These are phyloP conservation scores for Triticum urartu DNA, from an alignment of 176 grass and related monocot genomes.

Conservation along the genomic window DNA sequence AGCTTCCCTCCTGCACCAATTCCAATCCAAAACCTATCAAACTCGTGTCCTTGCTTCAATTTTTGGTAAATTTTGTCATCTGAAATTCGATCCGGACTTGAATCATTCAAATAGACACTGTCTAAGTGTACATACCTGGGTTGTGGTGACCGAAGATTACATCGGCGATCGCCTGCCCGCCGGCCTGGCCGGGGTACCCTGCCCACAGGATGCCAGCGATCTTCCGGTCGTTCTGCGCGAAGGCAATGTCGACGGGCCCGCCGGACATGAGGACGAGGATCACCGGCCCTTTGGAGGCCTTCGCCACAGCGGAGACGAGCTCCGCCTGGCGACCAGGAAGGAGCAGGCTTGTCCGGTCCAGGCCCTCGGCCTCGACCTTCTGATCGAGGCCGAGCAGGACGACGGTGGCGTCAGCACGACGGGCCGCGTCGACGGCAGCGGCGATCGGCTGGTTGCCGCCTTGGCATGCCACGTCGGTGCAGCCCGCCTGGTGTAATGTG, in stretches of 20 bases:
- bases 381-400: constrained; percentile 66
- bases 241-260: constrained; percentile 62
- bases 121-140: constrained; percentile 44
- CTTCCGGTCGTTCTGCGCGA: constrained; percentile 52
- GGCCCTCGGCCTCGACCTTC: constrained; percentile 53
- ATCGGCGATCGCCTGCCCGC: constrained; percentile 75
- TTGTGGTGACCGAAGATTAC: constrained; percentile 71
- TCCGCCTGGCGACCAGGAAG: constrained; percentile 74
- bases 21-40: background rate
- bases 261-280: constrained; percentile 72
- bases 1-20: constrained; percentile 68
- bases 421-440: constrained; percentile 26
- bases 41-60: background rate
- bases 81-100: background rate
- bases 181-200: constrained; percentile 79
- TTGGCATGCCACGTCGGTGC: constrained; percentile 57
- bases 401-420: constrained; percentile 48
- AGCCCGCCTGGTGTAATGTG: constrained; percentile 39
- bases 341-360: constrained; percentile 47
- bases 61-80: too few species aligned
- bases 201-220: constrained; percentile 66
- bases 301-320: constrained; percentile 69
- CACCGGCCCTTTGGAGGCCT: constrained; percentile 46
- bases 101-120: background rate
- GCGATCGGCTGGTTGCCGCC: constrained; percentile 52